A percentile compares a stretch with the other conserved stretches of the same genome.
Evolutionary conservation across 2,329 filamentous ascomycete genomes (phyloP).

Genomic region (Colletotrichum somersetense): DNA sequence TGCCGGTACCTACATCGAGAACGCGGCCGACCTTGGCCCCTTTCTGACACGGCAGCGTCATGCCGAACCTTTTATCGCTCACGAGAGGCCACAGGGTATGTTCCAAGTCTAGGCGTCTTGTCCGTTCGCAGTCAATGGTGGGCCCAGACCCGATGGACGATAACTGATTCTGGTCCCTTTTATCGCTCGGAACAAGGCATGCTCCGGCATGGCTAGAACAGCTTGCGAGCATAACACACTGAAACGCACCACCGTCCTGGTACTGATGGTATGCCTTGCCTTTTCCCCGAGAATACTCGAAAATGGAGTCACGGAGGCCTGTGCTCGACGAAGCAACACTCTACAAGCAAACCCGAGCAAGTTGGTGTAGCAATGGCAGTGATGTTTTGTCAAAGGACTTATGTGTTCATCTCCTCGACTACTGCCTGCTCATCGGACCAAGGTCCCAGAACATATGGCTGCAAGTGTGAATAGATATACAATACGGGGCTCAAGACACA

Average conservation of each 20-base stretch:
- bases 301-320: constrained; percentile 8
- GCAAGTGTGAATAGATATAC: neutral
- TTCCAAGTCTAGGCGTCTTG: constrained; percentile 48
- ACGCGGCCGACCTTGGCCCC: constrained; percentile 32
- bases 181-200: constrained; percentile 32
- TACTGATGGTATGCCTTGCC: constrained; percentile 12
- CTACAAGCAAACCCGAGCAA: neutral
- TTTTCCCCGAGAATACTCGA: constrained; percentile 15
- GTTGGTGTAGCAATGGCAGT: neutral
- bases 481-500: no score
- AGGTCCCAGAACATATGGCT: neutral
- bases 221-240: constrained; percentile 46
- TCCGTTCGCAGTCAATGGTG: neutral
- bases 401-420: neutral
- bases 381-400: no score
- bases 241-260: constrained; percentile 44
- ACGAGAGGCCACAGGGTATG: constrained; percentile 53
- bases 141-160: neutral
- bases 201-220: neutral
- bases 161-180: constrained; percentile 19
- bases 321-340: constrained; percentile 15
- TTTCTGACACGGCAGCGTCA: constrained; percentile 45
- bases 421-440: neutral
- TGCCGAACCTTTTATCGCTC: constrained; percentile 47
- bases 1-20: constrained; percentile 46